Conservation (phyloP, 2,329 filamentous ascomycete species). For the Colletotrichum cuscutae region DNA sequence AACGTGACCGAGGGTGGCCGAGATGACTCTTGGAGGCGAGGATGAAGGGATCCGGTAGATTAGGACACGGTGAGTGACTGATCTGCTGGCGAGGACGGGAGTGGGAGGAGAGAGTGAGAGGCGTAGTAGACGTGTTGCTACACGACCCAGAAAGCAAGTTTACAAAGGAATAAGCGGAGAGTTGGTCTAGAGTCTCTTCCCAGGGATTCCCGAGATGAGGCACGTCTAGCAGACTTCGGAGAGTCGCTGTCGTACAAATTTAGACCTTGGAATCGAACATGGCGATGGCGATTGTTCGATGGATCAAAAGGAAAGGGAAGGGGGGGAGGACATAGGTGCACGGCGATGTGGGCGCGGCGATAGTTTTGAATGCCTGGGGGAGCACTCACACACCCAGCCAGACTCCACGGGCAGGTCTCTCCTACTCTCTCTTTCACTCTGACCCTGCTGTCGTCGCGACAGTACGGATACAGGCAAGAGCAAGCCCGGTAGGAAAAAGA, state of each 20-base stretch:
- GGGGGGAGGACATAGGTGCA: constrained; percentile 42
- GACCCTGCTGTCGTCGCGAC: neutral
- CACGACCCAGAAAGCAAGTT: constrained; percentile 32
- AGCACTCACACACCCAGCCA: neutral
- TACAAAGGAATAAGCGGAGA: constrained; percentile 48
- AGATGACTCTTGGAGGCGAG: constrained; percentile 34
- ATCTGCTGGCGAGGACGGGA: constrained; percentile 31
- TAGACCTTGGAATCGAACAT: constrained; percentile 66
- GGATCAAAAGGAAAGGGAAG: constrained; percentile 47
- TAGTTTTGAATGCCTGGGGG: constrained; percentile 47
- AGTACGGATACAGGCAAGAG: neutral
- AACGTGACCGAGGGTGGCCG: constrained; percentile 32
- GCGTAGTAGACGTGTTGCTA: constrained; percentile 25
- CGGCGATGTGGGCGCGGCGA: constrained; percentile 41
- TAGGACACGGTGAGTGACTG: constrained; percentile 33
- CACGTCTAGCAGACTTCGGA: constrained; percentile 61
- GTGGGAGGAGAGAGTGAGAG: constrained; percentile 32
- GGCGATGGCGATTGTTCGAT: constrained; percentile 62
- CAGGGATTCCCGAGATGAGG: constrained; percentile 31
- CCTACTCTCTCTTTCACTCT: neutral
- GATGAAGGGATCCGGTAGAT: constrained; percentile 33
- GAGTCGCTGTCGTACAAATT: constrained; percentile 61
- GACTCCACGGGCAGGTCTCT: neutral
- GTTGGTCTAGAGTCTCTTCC: constrained; percentile 43
- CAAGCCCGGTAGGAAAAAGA: neutral